A percentile compares a stretch with the other conserved stretches of the same genome.
These are phyloP conservation scores for Gloeophyllum trabeum DNA, from an alignment of 768 basidiomycete genomes.

Conservation along the genomic window DNA sequence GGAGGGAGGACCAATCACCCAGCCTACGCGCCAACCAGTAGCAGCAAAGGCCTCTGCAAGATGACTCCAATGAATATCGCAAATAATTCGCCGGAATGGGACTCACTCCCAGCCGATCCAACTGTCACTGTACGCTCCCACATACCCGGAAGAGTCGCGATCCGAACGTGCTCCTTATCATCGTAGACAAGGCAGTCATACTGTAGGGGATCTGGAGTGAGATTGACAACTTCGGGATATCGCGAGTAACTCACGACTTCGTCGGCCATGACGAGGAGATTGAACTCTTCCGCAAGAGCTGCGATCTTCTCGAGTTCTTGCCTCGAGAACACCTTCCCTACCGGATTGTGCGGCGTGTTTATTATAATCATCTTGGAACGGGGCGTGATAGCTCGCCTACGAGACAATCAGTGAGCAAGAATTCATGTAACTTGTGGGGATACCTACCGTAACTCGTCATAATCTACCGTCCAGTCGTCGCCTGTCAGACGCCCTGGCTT, in stretches of 20 bases:
- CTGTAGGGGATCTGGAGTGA: slow-evolving; percentile 23
- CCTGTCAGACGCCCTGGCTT: slow-evolving; percentile 38
- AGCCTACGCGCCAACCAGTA: slow-evolving; percentile 96
- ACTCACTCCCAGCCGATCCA: slow-evolving; percentile 87
- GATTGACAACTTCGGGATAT: neutral
- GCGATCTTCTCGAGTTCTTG: slow-evolving; percentile 81
- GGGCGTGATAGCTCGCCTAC: slow-evolving; percentile 71
- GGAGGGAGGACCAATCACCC: slow-evolving; percentile 80
- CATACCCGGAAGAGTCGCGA: slow-evolving; percentile 94
- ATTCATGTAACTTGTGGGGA: slow-evolving; percentile 7
- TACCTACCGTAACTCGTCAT: slow-evolving; percentile 83
- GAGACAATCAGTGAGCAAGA: slow-evolving; percentile 2
- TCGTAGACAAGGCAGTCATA: slow-evolving; percentile 93
- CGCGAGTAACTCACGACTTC: slow-evolving; percentile 65
- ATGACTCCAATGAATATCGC: slow-evolving; percentile 2
- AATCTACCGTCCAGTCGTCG: slow-evolving; percentile 82
- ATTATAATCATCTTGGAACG: slow-evolving; percentile 91
- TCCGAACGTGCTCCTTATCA: slow-evolving; percentile 79
- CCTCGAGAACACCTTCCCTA: slow-evolving; percentile 92
- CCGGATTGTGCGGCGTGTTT: slow-evolving; percentile 95
- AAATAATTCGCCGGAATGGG: neutral
- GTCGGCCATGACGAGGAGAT: slow-evolving; percentile 87
- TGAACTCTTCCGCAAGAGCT: slow-evolving; percentile 79
- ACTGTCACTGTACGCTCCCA: slow-evolving; percentile 98
- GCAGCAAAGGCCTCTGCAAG: slow-evolving; percentile 84